A percentile compares a stretch with the other conserved stretches of the same genome.
phyloP scores from a whole-genome alignment of 2,329 filamentous ascomycete species.

The Sclerotinia subarctica region DNA sequence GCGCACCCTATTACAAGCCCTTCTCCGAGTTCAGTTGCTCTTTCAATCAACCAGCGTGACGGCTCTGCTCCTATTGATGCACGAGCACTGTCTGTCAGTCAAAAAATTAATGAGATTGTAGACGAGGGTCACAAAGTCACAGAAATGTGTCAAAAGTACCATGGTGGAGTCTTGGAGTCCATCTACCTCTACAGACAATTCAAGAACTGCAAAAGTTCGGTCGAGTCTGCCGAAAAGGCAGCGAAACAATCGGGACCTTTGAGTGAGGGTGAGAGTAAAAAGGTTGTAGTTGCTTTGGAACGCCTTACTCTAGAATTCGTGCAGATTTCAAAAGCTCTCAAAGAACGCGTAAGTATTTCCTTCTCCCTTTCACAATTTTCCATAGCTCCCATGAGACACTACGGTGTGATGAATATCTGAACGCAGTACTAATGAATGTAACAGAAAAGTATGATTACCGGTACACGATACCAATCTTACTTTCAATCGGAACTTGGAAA shows the following conservation, averaged over 20 bases:
- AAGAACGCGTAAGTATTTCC: not conserved
- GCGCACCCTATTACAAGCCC: not conserved
- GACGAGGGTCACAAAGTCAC: not conserved
- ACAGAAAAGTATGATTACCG: not conserved
- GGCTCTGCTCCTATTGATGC: not conserved
- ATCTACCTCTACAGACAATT: not conserved
- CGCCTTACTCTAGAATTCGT: not conserved
- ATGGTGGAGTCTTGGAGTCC: not conserved
- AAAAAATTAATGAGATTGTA: not conserved
- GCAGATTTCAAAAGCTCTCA: not conserved
- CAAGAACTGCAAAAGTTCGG: not conserved
- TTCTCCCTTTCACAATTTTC: no score
- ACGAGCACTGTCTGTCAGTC: not conserved
- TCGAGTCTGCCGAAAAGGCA: not conserved
- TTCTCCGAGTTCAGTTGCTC: not conserved
- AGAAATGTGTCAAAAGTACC: not conserved
- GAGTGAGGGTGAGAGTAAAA: not conserved
- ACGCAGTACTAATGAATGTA: not conserved
- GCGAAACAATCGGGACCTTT: not conserved
- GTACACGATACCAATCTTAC: not conserved
- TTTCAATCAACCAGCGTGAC: slow-evolving; percentile 1
- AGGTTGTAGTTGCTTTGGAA: not conserved
- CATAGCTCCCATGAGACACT: not conserved
- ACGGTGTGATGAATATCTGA: not conserved
- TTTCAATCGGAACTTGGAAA: not conserved